Evolutionary conservation across 441 rosid genomes (phyloP), one percentile per base, ranked within the genome.

Genomic region (Syzygium malaccense): DNA sequence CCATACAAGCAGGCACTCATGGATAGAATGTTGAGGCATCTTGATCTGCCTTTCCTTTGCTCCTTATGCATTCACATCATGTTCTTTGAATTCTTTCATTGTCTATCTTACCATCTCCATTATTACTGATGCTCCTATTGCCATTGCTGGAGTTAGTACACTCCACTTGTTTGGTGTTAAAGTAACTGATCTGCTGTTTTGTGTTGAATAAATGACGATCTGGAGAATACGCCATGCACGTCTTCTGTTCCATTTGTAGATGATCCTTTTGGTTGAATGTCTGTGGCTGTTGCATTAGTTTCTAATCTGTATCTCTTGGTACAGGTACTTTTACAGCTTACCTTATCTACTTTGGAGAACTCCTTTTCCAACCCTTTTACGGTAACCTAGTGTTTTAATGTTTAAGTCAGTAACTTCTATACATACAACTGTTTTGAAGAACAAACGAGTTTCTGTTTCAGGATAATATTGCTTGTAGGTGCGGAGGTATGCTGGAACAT

Each of bases 401-500:
- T 75, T 75, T 75, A 41, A 13, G 49, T 55, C 30, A n/a, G 87
- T 85, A 58, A 55, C 41, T 88, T 56, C 41, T 64, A 33, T 49
- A 1, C 30, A 51, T 10, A 32, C 25, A 26, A 18, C 55, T 20
- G 56, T 75, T 68, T 87, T 75, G 37, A 56, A 20, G 28, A 54
- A 12, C 53, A n/a, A 26, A 32, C 8, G 33, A 71, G n/a, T 48
- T 83, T 91, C 10, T 87, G 55, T 33, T 71, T 91, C 94, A 96
- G 98, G 41, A 54, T 98, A 92, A 48, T 92, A 89, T 62, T 98
- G 91, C 95, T 97, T 17, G 7, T 93, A 1, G 98, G 96, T 9
- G 94, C 94, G 89, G 99, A 97, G 91, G 75, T 95, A 10, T 97
- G 99, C 95, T 97, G 99, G 99, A 98, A 98, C 88, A 91, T 97